Percentiles rank a stretch among this genome's conserved stretches.
These are phyloP conservation scores for Teratosphaeria gauchensis DNA, from an alignment of 2,329 filamentous ascomycete species.

Conservation along the genomic window DNA sequence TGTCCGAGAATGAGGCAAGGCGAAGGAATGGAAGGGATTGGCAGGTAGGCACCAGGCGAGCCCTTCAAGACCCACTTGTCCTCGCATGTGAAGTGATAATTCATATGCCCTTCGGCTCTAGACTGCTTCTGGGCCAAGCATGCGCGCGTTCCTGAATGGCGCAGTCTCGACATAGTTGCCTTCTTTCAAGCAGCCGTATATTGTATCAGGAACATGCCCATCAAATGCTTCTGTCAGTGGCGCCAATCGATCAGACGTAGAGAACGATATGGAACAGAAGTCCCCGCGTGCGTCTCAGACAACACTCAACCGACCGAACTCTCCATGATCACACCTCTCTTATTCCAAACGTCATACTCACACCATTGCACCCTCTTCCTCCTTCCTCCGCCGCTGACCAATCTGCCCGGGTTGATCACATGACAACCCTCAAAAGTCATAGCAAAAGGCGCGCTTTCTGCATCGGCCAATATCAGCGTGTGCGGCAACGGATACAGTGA, in stretches of 20 bases:
- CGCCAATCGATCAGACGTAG: no score
- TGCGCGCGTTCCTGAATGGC: background rate
- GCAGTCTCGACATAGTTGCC: background rate
- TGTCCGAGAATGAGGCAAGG: background rate
- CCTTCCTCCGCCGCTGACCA: conserved; percentile 52
- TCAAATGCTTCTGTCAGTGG: no score
- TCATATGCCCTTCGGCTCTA: background rate
- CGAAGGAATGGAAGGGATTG: background rate
- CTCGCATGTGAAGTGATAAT: background rate
- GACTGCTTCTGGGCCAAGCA: background rate
- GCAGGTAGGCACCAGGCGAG: background rate
- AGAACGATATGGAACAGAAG: background rate
- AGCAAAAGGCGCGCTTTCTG: conserved; percentile 71
- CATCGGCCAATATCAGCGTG: conserved; percentile 71
- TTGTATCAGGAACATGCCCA: background rate
- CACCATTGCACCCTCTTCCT: conserved; percentile 65
- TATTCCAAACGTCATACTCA: conserved; percentile 66
- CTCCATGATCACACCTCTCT: conserved; percentile 53
- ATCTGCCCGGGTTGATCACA: conserved; percentile 80
- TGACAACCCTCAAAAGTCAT: conserved; percentile 92
- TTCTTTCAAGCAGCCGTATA: background rate
- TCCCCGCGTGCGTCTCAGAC: background rate
- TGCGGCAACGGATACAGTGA: conserved; percentile 84
- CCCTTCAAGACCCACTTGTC: background rate
- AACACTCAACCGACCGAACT: conserved; percentile 30